A percentile compares a stretch with the other conserved stretches of the same genome.
Conservation (phyloP, 345 rosid species). For the Zanthoxylum bungeanum region DNA sequence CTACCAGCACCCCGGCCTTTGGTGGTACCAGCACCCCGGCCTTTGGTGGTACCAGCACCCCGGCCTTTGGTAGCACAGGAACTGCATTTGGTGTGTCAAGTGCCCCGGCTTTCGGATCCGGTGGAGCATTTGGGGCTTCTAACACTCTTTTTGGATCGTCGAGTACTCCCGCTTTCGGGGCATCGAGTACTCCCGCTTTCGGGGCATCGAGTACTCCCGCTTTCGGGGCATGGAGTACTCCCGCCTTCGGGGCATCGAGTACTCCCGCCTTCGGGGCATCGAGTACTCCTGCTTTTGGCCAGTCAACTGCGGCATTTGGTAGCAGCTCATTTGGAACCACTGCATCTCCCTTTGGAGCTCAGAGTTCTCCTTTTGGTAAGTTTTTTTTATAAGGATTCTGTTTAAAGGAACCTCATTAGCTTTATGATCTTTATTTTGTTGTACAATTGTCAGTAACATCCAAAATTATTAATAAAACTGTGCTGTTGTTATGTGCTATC, state of each 20-base stretch:
- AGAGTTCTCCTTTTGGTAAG: slow-evolving; percentile 67
- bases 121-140: slow-evolving; percentile 41
- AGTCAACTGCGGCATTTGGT: slow-evolving; percentile 69
- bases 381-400: slow-evolving; percentile 2
- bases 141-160: slow-evolving; percentile 45
- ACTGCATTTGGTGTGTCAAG: slow-evolving; percentile 39
- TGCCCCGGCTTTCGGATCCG: slow-evolving; percentile 49
- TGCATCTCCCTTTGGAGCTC: slow-evolving; percentile 65
- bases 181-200: slow-evolving; percentile 29
- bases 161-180: slow-evolving; percentile 36
- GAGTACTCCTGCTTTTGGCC: slow-evolving; percentile 69
- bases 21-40: slow-evolving; percentile 51
- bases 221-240: slow-evolving; percentile 34
- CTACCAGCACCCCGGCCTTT: slow-evolving; percentile 39
- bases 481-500: slow-evolving; percentile 16
- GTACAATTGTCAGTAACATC: not conserved
- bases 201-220: slow-evolving; percentile 30
- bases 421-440: not conserved
- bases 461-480: not conserved
- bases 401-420: not conserved
- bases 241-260: slow-evolving; percentile 49
- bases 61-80: slow-evolving; percentile 44
- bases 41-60: slow-evolving; percentile 42
- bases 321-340: slow-evolving; percentile 63
- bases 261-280: slow-evolving; percentile 60